Evolutionary conservation across 805 yeast species (phyloP).

Genomic region (Wickerhamia fluorescens): DNA sequence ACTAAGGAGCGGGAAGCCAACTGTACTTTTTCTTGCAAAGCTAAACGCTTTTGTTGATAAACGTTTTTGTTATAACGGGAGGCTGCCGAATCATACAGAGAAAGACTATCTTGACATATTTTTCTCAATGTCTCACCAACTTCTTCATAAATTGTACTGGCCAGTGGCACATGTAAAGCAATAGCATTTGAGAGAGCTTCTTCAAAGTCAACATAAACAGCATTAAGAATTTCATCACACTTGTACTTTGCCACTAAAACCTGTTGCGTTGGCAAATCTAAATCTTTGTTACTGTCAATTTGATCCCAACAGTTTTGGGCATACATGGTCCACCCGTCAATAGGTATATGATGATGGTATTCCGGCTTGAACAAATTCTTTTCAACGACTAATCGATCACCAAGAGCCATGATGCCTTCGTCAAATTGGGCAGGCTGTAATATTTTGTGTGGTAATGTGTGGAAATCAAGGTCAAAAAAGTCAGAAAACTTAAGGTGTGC

Average conservation of each 20-base stretch:
- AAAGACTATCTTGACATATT: conserved; percentile 42
- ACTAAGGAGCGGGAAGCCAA: conserved; percentile 31
- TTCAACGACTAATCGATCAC: conserved; percentile 47
- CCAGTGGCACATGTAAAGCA: conserved; percentile 8
- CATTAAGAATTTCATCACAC: conserved; percentile 77
- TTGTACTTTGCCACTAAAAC: conserved; percentile 89
- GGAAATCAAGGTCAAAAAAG: conserved; percentile 80
- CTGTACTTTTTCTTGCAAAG: conserved; percentile 44
- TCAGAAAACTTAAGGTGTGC: conserved; percentile 52
- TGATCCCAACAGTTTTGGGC: conserved; percentile 92
- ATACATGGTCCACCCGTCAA: conserved; percentile 94
- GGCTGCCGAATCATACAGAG: conserved; percentile 61
- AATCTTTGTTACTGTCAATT: conserved; percentile 85
- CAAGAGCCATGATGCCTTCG: conserved; percentile 53
- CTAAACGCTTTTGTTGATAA: conserved; percentile 53
- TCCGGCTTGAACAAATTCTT: conserved; percentile 51
- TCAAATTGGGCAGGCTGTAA: conserved; percentile 69
- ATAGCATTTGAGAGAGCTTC: conserved; percentile 7
- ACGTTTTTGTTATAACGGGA: conserved; percentile 65
- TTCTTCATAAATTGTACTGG: conserved; percentile 35
- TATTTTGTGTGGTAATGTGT: conserved; percentile 77
- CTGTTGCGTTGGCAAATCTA: conserved; percentile 96
- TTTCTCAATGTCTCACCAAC: conserved; percentile 38
- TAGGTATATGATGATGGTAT: conserved; percentile 81
- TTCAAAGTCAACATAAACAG: conserved; percentile 23